phyloP scores from a whole-genome alignment of 2,329 filamentous ascomycete genomes.

The Fusarium coicis region DNA sequence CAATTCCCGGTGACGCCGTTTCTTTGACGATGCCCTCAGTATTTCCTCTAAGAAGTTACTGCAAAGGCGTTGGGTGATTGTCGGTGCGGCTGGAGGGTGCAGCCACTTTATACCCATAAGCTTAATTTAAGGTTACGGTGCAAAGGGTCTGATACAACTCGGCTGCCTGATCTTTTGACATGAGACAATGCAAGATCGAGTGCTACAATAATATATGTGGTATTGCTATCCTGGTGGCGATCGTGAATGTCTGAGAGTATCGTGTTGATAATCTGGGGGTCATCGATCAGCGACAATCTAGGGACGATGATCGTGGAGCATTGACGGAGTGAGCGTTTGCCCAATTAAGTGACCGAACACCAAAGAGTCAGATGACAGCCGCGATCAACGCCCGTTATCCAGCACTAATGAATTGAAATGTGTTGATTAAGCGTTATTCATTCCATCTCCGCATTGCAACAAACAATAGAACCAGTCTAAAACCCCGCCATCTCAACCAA shows the following conservation, averaged over 20 bases:
- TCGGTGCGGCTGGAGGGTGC: not conserved
- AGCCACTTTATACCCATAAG: not conserved
- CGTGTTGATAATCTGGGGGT: not conserved
- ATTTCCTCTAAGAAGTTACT: accelerated
- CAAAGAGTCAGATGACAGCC: not conserved
- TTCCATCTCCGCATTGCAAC: not conserved
- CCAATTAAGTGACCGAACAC: not conserved
- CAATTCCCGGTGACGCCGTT: not conserved
- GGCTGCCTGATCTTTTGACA: not conserved
- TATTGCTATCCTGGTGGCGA: not conserved
- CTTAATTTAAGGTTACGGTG: conserved; percentile 25
- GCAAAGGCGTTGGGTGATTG: accelerated
- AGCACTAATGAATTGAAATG: not conserved
- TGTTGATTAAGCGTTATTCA: not conserved
- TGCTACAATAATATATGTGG: not conserved
- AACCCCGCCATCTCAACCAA: not conserved
- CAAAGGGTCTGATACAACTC: not conserved
- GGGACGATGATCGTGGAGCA: not conserved
- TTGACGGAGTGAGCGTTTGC: not conserved
- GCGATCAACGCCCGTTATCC: not conserved
- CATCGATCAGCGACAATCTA: not conserved
- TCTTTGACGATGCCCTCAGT: not conserved
- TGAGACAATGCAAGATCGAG: not conserved
- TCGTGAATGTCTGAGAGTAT: not conserved
- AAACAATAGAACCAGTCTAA: not conserved